phyloP scores from a whole-genome alignment of 2,329 filamentous ascomycete genomes.

The Ophiostoma populinum region DNA sequence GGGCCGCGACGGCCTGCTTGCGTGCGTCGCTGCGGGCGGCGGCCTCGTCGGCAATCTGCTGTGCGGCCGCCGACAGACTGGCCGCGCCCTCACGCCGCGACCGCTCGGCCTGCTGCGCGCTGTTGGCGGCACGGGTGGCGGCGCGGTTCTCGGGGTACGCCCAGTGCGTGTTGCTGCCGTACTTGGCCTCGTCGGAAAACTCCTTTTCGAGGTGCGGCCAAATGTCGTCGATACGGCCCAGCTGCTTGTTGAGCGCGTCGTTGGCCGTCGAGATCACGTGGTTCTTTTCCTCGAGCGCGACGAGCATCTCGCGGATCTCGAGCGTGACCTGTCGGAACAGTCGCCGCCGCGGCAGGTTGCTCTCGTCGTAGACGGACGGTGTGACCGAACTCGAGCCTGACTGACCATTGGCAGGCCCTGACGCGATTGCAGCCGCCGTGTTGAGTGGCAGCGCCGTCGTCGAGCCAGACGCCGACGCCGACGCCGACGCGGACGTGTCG shows the following conservation, averaged over 20 bases:
- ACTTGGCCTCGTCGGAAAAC: slow-evolving; percentile 85
- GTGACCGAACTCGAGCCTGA: neutral
- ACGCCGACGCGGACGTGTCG: slow-evolving; percentile 7
- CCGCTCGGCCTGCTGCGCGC: slow-evolving; percentile 49
- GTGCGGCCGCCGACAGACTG: slow-evolving; percentile 59
- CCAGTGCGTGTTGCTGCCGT: slow-evolving; percentile 87
- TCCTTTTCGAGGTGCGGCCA: slow-evolving; percentile 76
- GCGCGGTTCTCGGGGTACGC: slow-evolving; percentile 78
- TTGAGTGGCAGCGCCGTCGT: no score
- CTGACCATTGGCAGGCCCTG: slow-evolving; percentile 21
- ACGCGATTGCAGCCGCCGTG: no score
- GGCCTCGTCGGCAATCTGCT: slow-evolving; percentile 65
- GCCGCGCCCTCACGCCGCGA: slow-evolving; percentile 64
- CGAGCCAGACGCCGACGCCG: no score
- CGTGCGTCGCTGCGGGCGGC: slow-evolving; percentile 69
- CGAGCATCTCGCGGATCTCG: slow-evolving; percentile 68
- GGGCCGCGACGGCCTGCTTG: slow-evolving; percentile 64
- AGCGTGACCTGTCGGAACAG: slow-evolving; percentile 63
- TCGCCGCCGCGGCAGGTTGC: slow-evolving; percentile 49
- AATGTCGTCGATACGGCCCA: slow-evolving; percentile 69
- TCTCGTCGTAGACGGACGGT: slow-evolving; percentile 25
- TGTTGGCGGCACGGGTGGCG: slow-evolving; percentile 31
- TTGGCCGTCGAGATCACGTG: slow-evolving; percentile 89
- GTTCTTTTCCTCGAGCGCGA: slow-evolving; percentile 92
- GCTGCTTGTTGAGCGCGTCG: slow-evolving; percentile 70